phyloP scores from a whole-genome alignment of 108 stramenopile species.

The Cyclotella kingstonii region DNA sequence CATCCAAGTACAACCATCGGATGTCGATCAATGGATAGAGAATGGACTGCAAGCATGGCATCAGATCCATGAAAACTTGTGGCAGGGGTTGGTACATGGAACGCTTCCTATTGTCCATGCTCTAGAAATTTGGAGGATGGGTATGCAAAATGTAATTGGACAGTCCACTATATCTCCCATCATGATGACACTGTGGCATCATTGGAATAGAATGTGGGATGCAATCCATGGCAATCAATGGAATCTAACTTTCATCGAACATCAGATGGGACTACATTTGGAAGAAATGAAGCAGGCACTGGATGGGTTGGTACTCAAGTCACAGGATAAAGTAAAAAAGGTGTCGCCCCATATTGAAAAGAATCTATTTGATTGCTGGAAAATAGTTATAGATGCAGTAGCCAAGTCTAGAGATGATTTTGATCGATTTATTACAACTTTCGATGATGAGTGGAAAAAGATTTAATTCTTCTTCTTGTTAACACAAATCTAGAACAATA shows the following conservation, averaged over 20 bases:
- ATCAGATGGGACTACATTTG: conserved; percentile 1
- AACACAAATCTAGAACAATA: not conserved
- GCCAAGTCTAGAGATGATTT: conserved; percentile 18
- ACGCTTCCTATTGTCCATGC: conserved; percentile 20
- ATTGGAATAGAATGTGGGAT: conserved; percentile 19
- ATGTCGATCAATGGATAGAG: conserved; percentile 33
- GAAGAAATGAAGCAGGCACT: not conserved
- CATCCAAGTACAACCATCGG: conserved; percentile 23
- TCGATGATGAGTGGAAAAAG: conserved; percentile 32
- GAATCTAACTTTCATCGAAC: conserved; percentile 7
- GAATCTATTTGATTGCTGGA: conserved; percentile 4
- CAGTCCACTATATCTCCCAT: conserved; percentile 17
- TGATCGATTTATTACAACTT: conserved; percentile 27
- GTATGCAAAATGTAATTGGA: conserved; percentile 17
- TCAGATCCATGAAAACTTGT: conserved; percentile 20
- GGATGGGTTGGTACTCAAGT: not conserved
- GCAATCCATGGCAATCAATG: conserved; percentile 13
- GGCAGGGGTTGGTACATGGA: conserved; percentile 19
- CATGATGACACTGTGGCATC: conserved; percentile 17
- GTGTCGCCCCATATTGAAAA: no score
- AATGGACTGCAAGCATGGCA: conserved; percentile 21
- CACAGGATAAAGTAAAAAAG: no score
- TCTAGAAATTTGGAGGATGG: conserved; percentile 23
- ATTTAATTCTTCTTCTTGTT: conserved; percentile 25
- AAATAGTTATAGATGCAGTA: conserved; percentile 11